Percentiles rank a stretch among this genome's conserved stretches.
Conservation (phyloP, 106 monocot genomes). For the Vanilla planifolia region DNA sequence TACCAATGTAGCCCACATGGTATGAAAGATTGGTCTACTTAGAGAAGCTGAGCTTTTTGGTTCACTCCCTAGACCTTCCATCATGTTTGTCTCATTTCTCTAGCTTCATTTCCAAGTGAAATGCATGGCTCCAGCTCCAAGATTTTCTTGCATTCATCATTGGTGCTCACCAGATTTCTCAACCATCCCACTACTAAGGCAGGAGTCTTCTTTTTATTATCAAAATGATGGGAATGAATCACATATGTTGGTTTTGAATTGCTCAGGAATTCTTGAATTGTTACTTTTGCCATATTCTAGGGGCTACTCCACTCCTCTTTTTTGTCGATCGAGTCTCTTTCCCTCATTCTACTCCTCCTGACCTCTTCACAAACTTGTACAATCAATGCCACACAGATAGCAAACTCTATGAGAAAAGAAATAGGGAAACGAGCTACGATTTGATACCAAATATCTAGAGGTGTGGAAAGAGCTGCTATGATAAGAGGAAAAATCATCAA, state of each 20-base stretch:
- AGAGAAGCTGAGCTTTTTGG: too few relatives aligned
- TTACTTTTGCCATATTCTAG: neutral
- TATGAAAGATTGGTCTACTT: too few relatives aligned
- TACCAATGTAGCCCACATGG: too few relatives aligned
- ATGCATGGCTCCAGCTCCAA: neutral
- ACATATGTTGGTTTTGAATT: neutral
- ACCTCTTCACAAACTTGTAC: constrained; percentile 8
- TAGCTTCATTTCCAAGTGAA: neutral
- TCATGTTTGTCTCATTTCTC: neutral
- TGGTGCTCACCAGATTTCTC: neutral
- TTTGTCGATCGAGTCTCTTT: constrained; percentile 12
- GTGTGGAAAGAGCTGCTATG: too few relatives aligned
- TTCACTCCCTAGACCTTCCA: too few relatives aligned
- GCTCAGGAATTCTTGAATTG: neutral
- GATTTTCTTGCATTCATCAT: neutral
- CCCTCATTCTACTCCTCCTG: constrained; percentile 12
- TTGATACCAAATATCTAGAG: neutral
- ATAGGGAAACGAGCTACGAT: neutral
- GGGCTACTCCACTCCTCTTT: constrained; percentile 7
- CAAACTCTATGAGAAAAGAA: neutral
- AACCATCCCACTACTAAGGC: neutral
- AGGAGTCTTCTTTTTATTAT: neutral
- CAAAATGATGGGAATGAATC: constrained; percentile 3
- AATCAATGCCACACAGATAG: constrained; percentile 2
- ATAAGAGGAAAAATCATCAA: too few relatives aligned